These are phyloP conservation scores for Aureobasidium sp. DNA, from an alignment of 2,329 filamentous ascomycete genomes.

Conservation along the genomic window DNA sequence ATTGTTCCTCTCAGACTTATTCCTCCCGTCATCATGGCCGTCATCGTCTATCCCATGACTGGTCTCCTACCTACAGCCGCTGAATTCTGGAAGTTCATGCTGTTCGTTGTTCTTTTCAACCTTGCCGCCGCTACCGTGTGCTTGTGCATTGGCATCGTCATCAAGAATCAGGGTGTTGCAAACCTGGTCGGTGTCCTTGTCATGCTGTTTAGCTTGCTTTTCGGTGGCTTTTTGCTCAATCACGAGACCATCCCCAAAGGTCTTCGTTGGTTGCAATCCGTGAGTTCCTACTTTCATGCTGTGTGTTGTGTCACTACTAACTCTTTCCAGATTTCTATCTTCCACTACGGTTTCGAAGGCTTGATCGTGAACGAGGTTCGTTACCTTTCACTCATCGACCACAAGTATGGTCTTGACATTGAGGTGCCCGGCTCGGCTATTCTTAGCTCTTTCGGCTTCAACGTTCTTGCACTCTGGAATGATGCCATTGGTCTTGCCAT, in stretches of 20 bases:
- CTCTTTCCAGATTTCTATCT: slow-evolving; percentile 67
- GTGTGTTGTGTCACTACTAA: background rate
- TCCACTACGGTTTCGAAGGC: slow-evolving; percentile 95
- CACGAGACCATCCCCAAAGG: slow-evolving; percentile 83
- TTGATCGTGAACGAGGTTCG: slow-evolving; percentile 96
- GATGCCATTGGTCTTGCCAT: slow-evolving; percentile 76
- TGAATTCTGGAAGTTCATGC: slow-evolving; percentile 85
- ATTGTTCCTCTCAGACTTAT: slow-evolving; percentile 91
- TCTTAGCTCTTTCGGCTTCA: slow-evolving; percentile 88
- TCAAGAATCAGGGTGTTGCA: slow-evolving; percentile 83
- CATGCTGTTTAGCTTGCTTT: slow-evolving; percentile 94
- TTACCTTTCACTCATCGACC: slow-evolving; percentile 79
- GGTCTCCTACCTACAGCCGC: slow-evolving; percentile 73
- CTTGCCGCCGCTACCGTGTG: slow-evolving; percentile 88
- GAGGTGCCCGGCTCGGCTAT: slow-evolving; percentile 93
- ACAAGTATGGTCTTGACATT: slow-evolving; percentile 94
- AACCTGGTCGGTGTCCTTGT: slow-evolving; percentile 90
- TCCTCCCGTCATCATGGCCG: slow-evolving; percentile 88
- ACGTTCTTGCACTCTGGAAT: slow-evolving; percentile 76
- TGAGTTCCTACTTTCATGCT: slow-evolving; percentile 35
- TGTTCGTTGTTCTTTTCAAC: slow-evolving; percentile 93
- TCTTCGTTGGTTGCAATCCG: slow-evolving; percentile 80
- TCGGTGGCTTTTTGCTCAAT: slow-evolving; percentile 89
- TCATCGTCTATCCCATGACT: slow-evolving; percentile 97
- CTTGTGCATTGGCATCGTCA: slow-evolving; percentile 91